These are phyloP conservation scores for Taxawa tesnikishii DNA, from an alignment of 2,329 filamentous ascomycete genomes.

Conservation along the genomic window DNA sequence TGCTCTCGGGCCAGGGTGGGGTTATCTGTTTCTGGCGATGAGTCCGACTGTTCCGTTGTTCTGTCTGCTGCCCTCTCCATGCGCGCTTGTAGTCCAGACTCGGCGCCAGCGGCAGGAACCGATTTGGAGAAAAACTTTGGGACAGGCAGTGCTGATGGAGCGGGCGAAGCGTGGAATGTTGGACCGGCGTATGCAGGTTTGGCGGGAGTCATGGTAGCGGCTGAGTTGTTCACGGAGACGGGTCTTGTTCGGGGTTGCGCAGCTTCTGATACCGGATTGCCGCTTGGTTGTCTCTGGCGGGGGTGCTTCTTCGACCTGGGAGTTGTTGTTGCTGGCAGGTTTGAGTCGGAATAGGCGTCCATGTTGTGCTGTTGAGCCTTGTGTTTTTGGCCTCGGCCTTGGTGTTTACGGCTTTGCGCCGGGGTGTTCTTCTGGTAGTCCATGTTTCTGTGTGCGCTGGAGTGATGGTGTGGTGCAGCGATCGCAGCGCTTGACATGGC, in stretches of 20 bases:
- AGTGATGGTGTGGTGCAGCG: constrained; percentile 2
- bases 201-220: constrained; percentile 29
- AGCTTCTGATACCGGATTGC: constrained; percentile 9
- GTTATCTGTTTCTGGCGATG: constrained; percentile 4
- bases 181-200: constrained; percentile 71
- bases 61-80: constrained; percentile 26
- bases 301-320: constrained; percentile 8
- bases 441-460: too few species aligned
- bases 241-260: constrained; percentile 20
- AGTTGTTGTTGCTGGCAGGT: constrained; percentile 5
- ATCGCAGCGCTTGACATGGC: not conserved
- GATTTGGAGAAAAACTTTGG: constrained; percentile 79
- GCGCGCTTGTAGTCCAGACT: constrained; percentile 29
- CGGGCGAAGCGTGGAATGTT: constrained; percentile 90
- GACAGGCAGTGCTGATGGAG: constrained; percentile 77
- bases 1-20: constrained; percentile 9
- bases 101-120: constrained; percentile 49
- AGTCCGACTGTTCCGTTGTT: constrained; percentile 12
- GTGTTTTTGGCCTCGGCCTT: constrained; percentile 1
- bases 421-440: too few species aligned
- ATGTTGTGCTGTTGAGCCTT: constrained; percentile 1
- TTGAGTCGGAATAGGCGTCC: constrained; percentile 9
- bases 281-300: constrained; percentile 5
- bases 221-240: constrained; percentile 25
- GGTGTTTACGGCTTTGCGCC: constrained; percentile 4